Conservation (phyloP, 352 stramenopile species). For the Pythium periplocum region DNA sequence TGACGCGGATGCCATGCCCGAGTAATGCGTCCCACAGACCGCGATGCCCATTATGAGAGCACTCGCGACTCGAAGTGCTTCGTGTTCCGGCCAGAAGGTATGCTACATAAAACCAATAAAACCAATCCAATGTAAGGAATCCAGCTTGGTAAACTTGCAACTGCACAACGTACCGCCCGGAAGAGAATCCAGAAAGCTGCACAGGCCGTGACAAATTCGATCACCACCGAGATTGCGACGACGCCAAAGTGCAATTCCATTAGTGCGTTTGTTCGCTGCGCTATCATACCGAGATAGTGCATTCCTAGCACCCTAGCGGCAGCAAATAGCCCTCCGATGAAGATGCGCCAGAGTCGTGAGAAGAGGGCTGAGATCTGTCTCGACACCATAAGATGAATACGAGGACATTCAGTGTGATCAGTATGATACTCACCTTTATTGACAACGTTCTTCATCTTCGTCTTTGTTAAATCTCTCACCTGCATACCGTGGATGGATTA, state of each 20-base stretch:
- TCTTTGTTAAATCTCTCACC: slow-evolving; percentile 34
- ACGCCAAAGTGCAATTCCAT: slow-evolving; percentile 35
- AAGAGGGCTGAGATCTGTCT: slow-evolving; percentile 27
- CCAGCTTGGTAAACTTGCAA: no score
- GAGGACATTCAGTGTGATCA: no score
- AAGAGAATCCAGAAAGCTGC: slow-evolving; percentile 73
- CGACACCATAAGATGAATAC: not conserved
- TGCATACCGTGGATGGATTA: slow-evolving; percentile 2
- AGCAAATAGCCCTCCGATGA: slow-evolving; percentile 40
- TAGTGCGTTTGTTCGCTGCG: slow-evolving; percentile 62
- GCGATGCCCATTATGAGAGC: slow-evolving; percentile 65
- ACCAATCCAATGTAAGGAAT: no score
- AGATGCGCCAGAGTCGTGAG: slow-evolving; percentile 47
- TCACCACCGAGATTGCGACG: slow-evolving; percentile 39
- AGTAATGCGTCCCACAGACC: slow-evolving; percentile 66
- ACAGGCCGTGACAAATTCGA: slow-evolving; percentile 53
- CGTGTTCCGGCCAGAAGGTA: slow-evolving; percentile 55
- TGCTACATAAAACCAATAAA: slow-evolving; percentile 17
- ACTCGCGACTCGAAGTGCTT: slow-evolving; percentile 44
- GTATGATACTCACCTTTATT: slow-evolving; percentile 23
- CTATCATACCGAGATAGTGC: slow-evolving; percentile 99
- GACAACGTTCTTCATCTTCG: slow-evolving; percentile 42
- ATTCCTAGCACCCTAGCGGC: slow-evolving; percentile 88
- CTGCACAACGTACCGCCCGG: slow-evolving; percentile 25
- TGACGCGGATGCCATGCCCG: slow-evolving; percentile 41